Evolutionary conservation across 495 filamentous ascomycete species (phyloP).

Genomic region (Cairneyella variabilis): DNA sequence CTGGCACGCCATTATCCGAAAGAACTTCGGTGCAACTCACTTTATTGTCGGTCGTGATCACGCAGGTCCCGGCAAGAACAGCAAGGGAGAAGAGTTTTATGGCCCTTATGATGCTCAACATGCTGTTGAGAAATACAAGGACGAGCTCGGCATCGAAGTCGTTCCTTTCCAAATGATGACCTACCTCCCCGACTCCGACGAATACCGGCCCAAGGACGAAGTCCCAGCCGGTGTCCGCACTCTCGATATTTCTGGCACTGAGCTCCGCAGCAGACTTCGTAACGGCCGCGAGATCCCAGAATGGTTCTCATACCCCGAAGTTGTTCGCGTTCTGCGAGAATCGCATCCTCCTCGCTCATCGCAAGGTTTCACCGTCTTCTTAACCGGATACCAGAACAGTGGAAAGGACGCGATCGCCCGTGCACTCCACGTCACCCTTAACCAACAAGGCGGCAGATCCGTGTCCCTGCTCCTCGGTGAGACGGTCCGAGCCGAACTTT

Average conservation of each 20-base stretch:
- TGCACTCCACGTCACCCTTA: conserved; percentile 92
- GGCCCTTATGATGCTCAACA: conserved; percentile 98
- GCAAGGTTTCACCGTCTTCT: conserved; percentile 97
- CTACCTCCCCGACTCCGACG: conserved; percentile 93
- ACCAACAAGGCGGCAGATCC: conserved; percentile 95
- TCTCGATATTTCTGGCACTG: conserved; percentile 94
- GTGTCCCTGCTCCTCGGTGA: conserved; percentile 93
- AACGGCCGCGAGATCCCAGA: conserved; percentile 92
- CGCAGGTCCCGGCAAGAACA: conserved; percentile 95
- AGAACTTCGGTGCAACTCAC: conserved; percentile 98
- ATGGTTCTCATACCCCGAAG: conserved; percentile 99
- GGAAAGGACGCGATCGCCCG: conserved; percentile 96
- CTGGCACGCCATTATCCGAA: conserved; percentile 99
- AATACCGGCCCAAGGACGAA: conserved; percentile 90
- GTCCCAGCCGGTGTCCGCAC: conserved; percentile 80
- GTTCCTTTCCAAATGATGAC: conserved; percentile 99
- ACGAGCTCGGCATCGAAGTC: conserved; percentile 96
- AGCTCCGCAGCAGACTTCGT: conserved; percentile 84
- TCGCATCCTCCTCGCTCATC: conserved; percentile 83
- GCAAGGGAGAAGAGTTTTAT: conserved; percentile 94
- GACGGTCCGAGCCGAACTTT: conserved; percentile 89
- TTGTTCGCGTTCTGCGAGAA: conserved; percentile 91
- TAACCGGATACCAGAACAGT: conserved; percentile 93
- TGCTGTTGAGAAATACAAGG: conserved; percentile 92
- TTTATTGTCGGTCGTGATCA: conserved; percentile 99